phyloP scores from a whole-genome alignment of 768 basidiomycete genomes.

The Dacryopinax spathularia region DNA sequence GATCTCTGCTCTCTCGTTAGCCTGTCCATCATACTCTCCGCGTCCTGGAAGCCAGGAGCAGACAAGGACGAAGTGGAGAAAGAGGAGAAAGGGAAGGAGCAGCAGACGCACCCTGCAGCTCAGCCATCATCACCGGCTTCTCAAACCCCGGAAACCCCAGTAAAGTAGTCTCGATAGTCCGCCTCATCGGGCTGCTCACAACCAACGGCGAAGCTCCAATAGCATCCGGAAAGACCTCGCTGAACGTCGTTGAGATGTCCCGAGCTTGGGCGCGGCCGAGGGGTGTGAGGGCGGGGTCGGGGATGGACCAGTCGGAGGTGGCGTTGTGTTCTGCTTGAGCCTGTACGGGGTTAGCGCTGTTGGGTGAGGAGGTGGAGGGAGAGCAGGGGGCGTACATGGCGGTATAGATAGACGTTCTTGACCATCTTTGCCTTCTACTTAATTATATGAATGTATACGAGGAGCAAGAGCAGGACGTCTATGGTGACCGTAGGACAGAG shows the following conservation, averaged over 20 bases:
- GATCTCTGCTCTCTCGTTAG: no score
- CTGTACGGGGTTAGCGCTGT: background rate
- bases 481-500: background rate
- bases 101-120: background rate
- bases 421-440: background rate
- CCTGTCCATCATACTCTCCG: no score
- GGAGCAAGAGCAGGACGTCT: background rate
- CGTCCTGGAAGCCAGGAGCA: background rate
- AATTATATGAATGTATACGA: background rate
- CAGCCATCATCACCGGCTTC: background rate
- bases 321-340: constrained; percentile 3
- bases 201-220: background rate
- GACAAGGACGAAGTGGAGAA: no score
- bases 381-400: background rate
- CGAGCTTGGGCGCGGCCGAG: background rate
- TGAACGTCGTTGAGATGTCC: background rate
- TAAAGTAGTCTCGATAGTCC: background rate
- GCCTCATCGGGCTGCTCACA: background rate
- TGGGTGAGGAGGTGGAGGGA: background rate
- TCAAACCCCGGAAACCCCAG: background rate
- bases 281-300: background rate
- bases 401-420: constrained; percentile 1
- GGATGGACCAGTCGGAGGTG: background rate
- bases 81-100: no score
- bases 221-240: background rate